A percentile compares a stretch with the other conserved stretches of the same genome.
Conservation (phyloP, 805 yeast species). For the Kodamaea lidongshanica region DNA sequence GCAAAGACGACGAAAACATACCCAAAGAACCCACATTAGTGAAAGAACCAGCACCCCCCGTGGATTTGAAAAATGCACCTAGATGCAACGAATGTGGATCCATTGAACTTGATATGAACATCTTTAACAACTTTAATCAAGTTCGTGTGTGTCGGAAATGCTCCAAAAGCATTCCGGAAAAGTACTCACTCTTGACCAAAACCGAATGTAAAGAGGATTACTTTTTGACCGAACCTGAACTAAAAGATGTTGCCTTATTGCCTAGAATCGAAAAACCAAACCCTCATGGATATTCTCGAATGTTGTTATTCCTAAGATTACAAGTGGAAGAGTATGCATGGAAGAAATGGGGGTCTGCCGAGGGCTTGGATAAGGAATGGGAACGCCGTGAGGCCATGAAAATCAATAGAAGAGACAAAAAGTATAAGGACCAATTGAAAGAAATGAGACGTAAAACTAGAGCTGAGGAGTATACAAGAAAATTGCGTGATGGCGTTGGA, state of each 20-base stretch:
- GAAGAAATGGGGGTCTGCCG: constrained; percentile 91
- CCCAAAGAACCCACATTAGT: constrained; percentile 38
- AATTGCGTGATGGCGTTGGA: constrained; percentile 50
- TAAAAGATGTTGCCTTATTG: constrained; percentile 60
- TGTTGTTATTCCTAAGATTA: constrained; percentile 85
- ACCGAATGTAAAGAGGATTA: constrained; percentile 95
- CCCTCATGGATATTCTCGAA: constrained; percentile 88
- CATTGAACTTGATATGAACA: constrained; percentile 70
- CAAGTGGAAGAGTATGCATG: constrained; percentile 93
- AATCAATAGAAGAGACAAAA: constrained; percentile 66
- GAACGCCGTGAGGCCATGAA: constrained; percentile 70
- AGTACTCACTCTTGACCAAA: constrained; percentile 84
- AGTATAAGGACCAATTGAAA: constrained; percentile 66
- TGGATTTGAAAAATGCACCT: constrained; percentile 67
- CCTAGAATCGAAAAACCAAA: constrained; percentile 84
- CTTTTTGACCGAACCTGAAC: constrained; percentile 87
- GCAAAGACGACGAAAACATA: constrained; percentile 41
- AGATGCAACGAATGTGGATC: constrained; percentile 79
- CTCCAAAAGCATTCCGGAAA: constrained; percentile 68
- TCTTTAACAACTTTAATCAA: constrained; percentile 61
- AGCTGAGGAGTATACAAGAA: constrained; percentile 82
- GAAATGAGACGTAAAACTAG: constrained; percentile 90
- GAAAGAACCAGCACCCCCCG: constrained; percentile 63
- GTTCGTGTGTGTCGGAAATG: constrained; percentile 76
- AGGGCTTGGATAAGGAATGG: constrained; percentile 89